These are phyloP conservation scores for Kluyveromyces sp. DNA, from an alignment of 1,139 yeast genomes.

Conservation along the genomic window DNA sequence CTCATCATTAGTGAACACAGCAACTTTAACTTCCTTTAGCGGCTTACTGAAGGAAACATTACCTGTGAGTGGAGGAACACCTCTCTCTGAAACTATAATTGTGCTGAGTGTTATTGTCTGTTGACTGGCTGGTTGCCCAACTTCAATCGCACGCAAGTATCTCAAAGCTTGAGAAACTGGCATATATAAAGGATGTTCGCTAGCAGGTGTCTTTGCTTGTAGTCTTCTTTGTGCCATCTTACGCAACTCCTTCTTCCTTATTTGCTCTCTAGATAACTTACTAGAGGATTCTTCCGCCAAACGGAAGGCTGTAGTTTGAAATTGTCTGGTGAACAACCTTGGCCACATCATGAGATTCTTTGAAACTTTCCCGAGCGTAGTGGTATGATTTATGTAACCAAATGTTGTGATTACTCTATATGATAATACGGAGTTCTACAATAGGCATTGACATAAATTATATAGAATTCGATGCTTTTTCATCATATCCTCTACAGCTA, in stretches of 20 bases:
- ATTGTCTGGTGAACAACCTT: constrained; percentile 3
- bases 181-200: constrained; percentile 56
- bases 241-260: constrained; percentile 25
- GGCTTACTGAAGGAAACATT: constrained; percentile 72
- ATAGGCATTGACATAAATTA: no score
- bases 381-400: not conserved
- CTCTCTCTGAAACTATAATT: constrained; percentile 67
- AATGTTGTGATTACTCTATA: no score
- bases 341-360: constrained; percentile 1
- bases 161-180: constrained; percentile 65
- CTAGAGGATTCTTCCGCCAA: constrained; percentile 7
- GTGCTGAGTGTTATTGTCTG: constrained; percentile 64
- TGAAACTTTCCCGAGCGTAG: not conserved
- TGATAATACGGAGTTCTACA: no score
- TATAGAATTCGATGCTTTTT: no score
- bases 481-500: no score
- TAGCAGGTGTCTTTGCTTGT: constrained; percentile 35
- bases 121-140: constrained; percentile 65
- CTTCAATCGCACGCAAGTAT: constrained; percentile 81
- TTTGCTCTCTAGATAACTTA: constrained; percentile 24
- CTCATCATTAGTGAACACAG: constrained; percentile 59
- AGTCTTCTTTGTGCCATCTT: constrained; percentile 22
- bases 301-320: constrained; percentile 2
- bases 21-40: constrained; percentile 52
- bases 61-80: constrained; percentile 70